Base-by-base conservation (phyloP, 2,329 filamentous ascomycete genomes). In the Macrophomina tecta region DNA sequence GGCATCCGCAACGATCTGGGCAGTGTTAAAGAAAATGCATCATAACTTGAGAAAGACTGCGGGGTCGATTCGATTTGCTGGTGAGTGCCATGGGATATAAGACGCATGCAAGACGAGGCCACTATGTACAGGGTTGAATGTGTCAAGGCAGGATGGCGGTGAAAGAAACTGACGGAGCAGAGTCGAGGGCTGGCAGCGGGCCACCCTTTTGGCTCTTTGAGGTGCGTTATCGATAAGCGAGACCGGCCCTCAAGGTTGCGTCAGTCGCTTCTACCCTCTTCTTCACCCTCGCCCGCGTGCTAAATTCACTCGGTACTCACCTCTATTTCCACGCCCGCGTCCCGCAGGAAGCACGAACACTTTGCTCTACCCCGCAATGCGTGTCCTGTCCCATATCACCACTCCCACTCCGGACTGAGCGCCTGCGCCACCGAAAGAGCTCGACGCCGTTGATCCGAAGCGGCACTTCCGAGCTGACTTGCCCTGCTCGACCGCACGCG, bases 401-500 rank as follows among this genome's bases (percentile, higher is more conserved):
- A 49, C 32, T 28, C 32, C n/a, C 23, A 16, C 48, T 18, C 52
- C 63, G 63, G 53, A 55, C 46, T 65, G 63, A 65, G 51, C 42
- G 32, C 42, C 52, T 30, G 23, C 42, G 63, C 45, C 60, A 51
- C 53, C 51, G 12, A 38, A 36, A 45, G 52, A 42, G 51, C 62
- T 64, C 40, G 23, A 53, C 5, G 55, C 38, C 61, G 36, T 55
- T 46, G 18, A 32, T 16, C 62, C 61, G 32, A 38, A 23, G 40
- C 45, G 58, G 28, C 58, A 32, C 58, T 38, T 49, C 32, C 58
- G 58, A 36, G 34, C 58, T 62, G 62, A 42, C 40, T 52, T 28
- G 52, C 49, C 46, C n/a, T 36, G 23, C 9, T 32, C 62, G 23
- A 14, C 42, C 16, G 11, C 49, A 32, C 38, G 36, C 38, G 51